phyloP scores from a whole-genome alignment of 768 basidiomycete species.

The Rhodotorula sphaerocarpa region DNA sequence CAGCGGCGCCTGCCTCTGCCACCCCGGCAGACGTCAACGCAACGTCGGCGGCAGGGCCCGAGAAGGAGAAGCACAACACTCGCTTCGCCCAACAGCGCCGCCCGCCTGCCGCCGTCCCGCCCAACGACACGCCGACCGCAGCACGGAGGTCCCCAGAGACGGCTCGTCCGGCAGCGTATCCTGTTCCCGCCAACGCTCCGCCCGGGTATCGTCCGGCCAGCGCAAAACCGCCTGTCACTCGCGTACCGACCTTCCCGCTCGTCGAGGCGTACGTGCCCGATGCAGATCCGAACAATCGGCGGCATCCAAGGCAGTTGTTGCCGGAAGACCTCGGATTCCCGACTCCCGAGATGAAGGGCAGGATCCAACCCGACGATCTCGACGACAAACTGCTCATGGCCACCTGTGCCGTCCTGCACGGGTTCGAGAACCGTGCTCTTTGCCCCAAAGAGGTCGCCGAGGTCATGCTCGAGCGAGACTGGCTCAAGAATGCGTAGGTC shows the following conservation, averaged over 20 bases:
- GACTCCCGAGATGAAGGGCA: constrained; percentile 14
- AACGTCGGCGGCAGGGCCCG: not conserved
- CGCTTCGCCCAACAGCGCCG: not conserved
- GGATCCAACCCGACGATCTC: constrained; percentile 27
- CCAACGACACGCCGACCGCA: not conserved
- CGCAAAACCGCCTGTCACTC: constrained; percentile 6
- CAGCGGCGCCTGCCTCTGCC: not conserved
- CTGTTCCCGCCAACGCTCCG: not conserved
- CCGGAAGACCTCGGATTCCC: constrained; percentile 32
- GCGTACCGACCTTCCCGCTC: constrained; percentile 32
- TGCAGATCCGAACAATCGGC: constrained; percentile 9
- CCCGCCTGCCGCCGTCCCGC: not conserved
- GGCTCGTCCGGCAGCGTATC: not conserved
- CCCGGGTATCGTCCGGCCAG: constrained; percentile 4
- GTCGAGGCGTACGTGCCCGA: constrained; percentile 32
- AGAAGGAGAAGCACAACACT: not conserved
- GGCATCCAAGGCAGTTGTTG: constrained; percentile 28
- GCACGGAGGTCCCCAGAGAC: not conserved
- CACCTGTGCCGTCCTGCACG: constrained; percentile 28
- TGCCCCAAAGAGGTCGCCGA: constrained; percentile 39
- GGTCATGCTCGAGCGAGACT: constrained; percentile 35
- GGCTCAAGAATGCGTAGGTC: constrained; percentile 38
- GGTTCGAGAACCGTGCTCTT: constrained; percentile 36
- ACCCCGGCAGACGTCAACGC: not conserved
- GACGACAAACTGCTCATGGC: constrained; percentile 35